Evolutionary conservation across 129 eudicot genomes (phyloP).

Genomic region (Mikania micrantha): DNA sequence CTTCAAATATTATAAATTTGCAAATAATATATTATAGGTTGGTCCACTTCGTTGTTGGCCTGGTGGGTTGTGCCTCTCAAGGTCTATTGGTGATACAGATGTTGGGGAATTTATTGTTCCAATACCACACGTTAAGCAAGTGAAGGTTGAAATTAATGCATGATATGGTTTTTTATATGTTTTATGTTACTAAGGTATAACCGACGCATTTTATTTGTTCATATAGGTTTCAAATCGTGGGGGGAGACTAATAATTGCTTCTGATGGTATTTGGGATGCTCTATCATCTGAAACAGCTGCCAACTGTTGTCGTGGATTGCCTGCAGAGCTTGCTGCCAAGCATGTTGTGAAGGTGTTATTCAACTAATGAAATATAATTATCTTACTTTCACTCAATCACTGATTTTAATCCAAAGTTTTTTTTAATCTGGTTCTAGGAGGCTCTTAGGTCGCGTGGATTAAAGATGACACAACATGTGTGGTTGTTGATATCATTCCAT

Average conservation of each 20-base stretch:
- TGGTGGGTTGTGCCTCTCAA: slow-evolving; percentile 95
- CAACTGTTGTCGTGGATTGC: slow-evolving; percentile 87
- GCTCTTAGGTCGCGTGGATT: slow-evolving; percentile 96
- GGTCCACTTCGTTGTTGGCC: slow-evolving; percentile 99
- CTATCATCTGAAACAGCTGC: slow-evolving; percentile 82
- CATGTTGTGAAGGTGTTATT: slow-evolving; percentile 83
- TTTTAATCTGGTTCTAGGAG: slow-evolving; percentile 39
- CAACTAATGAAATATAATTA: not conserved
- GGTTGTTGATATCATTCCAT: slow-evolving; percentile 97
- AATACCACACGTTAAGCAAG: no score
- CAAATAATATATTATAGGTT: slow-evolving; percentile 34
- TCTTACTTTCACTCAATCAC: not conserved
- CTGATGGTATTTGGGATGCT: slow-evolving; percentile 99
- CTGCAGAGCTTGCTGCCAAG: slow-evolving; percentile 97
- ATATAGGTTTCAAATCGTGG: slow-evolving; percentile 81
- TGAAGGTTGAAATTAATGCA: no score
- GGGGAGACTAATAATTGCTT: slow-evolving; percentile 96
- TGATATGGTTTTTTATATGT: no score
- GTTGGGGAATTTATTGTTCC: slow-evolving; percentile 30
- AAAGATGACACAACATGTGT: slow-evolving; percentile 99
- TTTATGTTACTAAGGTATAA: not conserved
- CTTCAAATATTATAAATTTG: not conserved
- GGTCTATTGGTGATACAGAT: slow-evolving; percentile 99
- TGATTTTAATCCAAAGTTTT: not conserved
- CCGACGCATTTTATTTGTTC: not conserved